Base-by-base conservation (phyloP, 352 stramenopile species). In the Phytophthora idaei region DNA sequence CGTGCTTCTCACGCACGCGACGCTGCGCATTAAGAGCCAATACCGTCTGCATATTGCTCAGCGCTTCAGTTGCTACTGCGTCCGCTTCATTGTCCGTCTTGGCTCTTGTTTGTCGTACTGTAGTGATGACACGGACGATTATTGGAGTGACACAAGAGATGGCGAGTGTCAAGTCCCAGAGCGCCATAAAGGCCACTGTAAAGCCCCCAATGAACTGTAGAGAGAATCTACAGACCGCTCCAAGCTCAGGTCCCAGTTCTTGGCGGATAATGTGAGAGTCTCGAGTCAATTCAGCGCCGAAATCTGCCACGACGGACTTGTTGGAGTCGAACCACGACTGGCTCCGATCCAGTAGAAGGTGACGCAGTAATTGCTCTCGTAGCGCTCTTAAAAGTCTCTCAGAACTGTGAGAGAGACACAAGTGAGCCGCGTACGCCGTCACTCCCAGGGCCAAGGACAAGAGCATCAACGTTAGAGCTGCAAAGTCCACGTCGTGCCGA, bases 21-120 rank as follows among this genome's bases (percentile, higher is more conserved):
- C 71, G 71, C 12, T 75, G 62, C 7, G 67, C 71, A 27, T 78
- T 76, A 10, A 78, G 65, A 3, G 67, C 67, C 32, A 66, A 12
- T n/a, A 78, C n/a, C 12, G 67, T 75, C 37, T 57, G 66, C 44
- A 78, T 64, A 28, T 73, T 67, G 36, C 32, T 58, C 15, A 78
- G 45, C 15, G 67, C 71, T 67, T 78, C 71, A 27, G 42, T 17
- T 3, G 62, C 71, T 28, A 73, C 55, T 8, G 37, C 44, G 28
- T 66, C 57, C 1, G 61, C 70, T 54, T 78, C 68, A 9, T 49
- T 54, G 9, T 71, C 57, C 3, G 14, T 1, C 1, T 34, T 45
- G 6, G 8, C 45, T 10, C 25, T 39, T 2, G 31, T 39, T 5
- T 25, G 47, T 8, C 25, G 25, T 5, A 61, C 32, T 5, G 25